Base-by-base conservation (phyloP, 1,139 yeast species). In the Hyphopichia pseudoburtonii region DNA sequence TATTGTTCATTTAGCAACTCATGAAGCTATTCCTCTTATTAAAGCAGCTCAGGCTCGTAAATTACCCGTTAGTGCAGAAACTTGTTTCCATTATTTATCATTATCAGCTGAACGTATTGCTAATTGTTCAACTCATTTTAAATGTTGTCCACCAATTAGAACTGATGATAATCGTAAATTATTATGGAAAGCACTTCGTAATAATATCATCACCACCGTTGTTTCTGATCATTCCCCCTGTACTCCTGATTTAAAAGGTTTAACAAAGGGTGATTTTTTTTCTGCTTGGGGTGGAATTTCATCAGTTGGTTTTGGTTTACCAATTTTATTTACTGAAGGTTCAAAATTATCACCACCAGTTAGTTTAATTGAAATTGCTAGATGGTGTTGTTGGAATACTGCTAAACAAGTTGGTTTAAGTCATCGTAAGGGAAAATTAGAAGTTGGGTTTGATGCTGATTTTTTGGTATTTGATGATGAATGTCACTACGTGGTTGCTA, bases 251-350 rank as follows among this genome's bases (percentile, higher is more conserved):
- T 68, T 90, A 50, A 90, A 89, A 58, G 84, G 85, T 17, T 68
- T 89, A 39, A 85, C 81, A 21, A 73, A 78, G 40, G 97, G 97
- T 34, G 95, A 90, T 56, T 90, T 89, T 57, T 80, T 88, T 57
- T 77, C 80, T 33, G 96, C 97, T 2, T 90, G 97, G 97, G 97
- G 97, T 33, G 97, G 97, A n/a, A 88, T 90, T 35, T 76, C 95
- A 2, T 86, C 96, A 2, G 94, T 90, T 19, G 97, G 97, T 0
- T 78, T 89, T 36, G 97, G 97, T 0, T 72, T 90, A 37, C 86
- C 95, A 0, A 73, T 89, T 31, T 63, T 90, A 40, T 82, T 76
- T 71, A 86, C 96, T 1, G 89, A 84, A 50, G 89, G 90, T 7
- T 62, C 64, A 37, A 73, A 76, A 49, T 64, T 76, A 39, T 42